These are phyloP conservation scores for Ceratobasidium sp. DNA, from an alignment of 1,284 basidiomycete genomes.

Conservation along the genomic window DNA sequence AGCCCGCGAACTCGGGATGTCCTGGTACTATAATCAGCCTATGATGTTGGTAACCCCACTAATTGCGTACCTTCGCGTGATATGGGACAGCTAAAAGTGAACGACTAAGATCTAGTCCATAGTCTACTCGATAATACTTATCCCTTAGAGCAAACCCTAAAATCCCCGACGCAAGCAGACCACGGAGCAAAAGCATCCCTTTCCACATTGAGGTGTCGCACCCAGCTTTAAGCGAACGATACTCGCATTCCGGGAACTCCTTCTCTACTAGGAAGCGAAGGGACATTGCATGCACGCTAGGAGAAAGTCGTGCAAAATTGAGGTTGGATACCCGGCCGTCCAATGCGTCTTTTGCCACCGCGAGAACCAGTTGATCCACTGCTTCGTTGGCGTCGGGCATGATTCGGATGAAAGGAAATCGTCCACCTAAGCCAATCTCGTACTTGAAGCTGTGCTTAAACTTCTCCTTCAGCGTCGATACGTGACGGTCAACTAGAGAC, in stretches of 20 bases:
- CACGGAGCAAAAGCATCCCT: constrained; percentile 61
- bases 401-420: constrained; percentile 59
- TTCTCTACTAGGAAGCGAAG: constrained; percentile 52
- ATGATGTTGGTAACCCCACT: constrained; percentile 60
- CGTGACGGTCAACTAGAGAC: constrained; percentile 50
- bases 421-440: constrained; percentile 46
- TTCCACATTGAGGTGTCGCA: constrained; percentile 52
- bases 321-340: constrained; percentile 44
- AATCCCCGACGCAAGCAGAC: constrained; percentile 62
- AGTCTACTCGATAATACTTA: constrained; percentile 68
- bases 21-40: constrained; percentile 64
- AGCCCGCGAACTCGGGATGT: constrained; percentile 63
- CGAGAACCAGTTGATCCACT: constrained; percentile 52
- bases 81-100: constrained; percentile 69
- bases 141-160: constrained; percentile 61
- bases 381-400: constrained; percentile 51
- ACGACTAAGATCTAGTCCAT: constrained; percentile 63
- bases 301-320: constrained; percentile 45
- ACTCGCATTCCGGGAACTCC: constrained; percentile 29
- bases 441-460: constrained; percentile 50
- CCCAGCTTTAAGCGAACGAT: background rate
- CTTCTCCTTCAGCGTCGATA: constrained; percentile 34
- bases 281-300: constrained; percentile 49
- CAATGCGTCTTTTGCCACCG: constrained; percentile 54
- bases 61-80: constrained; percentile 58